phyloP scores from a whole-genome alignment of 805 yeast species.

The Ogataea chonburiensis region DNA sequence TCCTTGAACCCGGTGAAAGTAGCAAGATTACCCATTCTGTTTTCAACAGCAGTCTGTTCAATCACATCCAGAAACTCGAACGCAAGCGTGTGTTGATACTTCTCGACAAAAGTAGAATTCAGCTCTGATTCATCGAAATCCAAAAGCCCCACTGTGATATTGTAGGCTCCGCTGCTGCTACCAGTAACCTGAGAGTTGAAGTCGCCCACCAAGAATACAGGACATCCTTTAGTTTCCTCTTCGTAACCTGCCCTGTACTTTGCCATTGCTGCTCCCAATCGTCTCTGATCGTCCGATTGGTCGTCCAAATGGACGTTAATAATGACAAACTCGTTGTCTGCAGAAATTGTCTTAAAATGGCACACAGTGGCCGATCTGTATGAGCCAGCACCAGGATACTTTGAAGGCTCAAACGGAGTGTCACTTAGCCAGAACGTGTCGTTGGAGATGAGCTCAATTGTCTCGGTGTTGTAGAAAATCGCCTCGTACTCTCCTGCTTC shows the following conservation, averaged over 20 bases:
- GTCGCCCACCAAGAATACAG: conserved; percentile 53
- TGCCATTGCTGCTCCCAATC: conserved; percentile 44
- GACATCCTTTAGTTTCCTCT: conserved; percentile 30
- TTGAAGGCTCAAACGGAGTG: conserved; percentile 53
- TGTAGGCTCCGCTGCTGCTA: conserved; percentile 36
- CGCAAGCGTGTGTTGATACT: conserved; percentile 18
- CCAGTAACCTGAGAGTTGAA: conserved; percentile 52
- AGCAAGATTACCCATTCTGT: conserved; percentile 35
- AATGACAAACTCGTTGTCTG: conserved; percentile 37
- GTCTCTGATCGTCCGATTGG: conserved; percentile 44
- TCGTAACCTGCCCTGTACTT: conserved; percentile 40
- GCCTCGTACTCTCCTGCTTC: conserved; percentile 52
- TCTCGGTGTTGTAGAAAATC: conserved; percentile 38
- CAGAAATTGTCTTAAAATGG: conserved; percentile 29
- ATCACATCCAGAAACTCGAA: conserved; percentile 34
- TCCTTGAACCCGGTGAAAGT: conserved; percentile 43
- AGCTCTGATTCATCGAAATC: conserved; percentile 9
- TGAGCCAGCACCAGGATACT: conserved; percentile 41
- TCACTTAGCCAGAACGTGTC: conserved; percentile 53
- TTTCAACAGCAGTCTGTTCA: conserved; percentile 23
- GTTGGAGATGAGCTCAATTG: conserved; percentile 40
- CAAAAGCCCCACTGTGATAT: conserved; percentile 28
- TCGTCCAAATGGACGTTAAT: conserved; percentile 55
- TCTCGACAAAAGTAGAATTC: conserved; percentile 24
- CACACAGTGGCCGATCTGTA: conserved; percentile 41